These are phyloP conservation scores for Penicillium malachiteum DNA, from an alignment of 495 filamentous ascomycete species.

Conservation along the genomic window DNA sequence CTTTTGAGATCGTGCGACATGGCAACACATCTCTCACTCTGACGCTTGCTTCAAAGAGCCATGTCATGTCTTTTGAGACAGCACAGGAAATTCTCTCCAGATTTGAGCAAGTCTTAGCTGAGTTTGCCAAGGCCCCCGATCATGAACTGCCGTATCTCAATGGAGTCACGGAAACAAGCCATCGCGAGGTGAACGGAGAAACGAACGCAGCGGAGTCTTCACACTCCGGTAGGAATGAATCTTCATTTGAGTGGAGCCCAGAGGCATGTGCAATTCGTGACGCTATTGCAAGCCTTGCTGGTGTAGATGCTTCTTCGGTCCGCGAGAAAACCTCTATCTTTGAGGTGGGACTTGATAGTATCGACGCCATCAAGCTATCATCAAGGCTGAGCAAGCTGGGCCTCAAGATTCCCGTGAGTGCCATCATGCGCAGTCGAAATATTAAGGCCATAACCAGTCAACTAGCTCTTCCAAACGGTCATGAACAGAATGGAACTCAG, in stretches of 20 bases:
- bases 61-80: conserved; percentile 16
- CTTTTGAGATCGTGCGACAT: conserved; percentile 65
- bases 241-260: conserved; percentile 53
- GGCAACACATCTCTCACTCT: conserved; percentile 44
- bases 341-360: conserved; percentile 84
- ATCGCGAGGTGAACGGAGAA: conserved; percentile 3
- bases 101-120: conserved; percentile 25
- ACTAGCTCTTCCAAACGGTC: conserved; percentile 7
- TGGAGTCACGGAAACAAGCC: conserved; percentile 1
- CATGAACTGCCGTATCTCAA: conserved; percentile 17
- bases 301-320: conserved; percentile 48
- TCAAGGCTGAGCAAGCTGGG: conserved; percentile 59
- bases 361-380: conserved; percentile 77
- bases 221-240: neutral
- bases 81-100: conserved; percentile 22
- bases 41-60: conserved; percentile 50
- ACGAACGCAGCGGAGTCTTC: neutral
- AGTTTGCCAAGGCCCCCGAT: conserved; percentile 22
- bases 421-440: conserved; percentile 67
- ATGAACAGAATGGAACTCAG: conserved; percentile 6
- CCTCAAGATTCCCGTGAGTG: conserved; percentile 61
- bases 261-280: conserved; percentile 49
- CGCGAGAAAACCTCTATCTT: conserved; percentile 65
- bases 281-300: conserved; percentile 61
- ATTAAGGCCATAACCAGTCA: conserved; percentile 52